Conservation (phyloP, 768 basidiomycete genomes). For the Mycena venus region DNA sequence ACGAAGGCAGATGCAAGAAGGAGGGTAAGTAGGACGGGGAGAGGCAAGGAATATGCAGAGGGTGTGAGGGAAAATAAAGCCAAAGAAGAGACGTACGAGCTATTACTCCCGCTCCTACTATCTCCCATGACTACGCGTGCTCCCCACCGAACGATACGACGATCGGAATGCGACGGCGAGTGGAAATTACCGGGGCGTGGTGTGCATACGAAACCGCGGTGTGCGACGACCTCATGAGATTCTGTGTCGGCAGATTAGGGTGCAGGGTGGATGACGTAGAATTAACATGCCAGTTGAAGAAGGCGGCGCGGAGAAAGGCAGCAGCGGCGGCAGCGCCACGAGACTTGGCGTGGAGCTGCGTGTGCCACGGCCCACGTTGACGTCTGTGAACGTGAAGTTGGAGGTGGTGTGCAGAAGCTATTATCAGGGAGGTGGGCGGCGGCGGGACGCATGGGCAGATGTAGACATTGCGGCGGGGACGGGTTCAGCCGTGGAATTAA, state of each 20-base stretch:
- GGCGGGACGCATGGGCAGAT: background rate
- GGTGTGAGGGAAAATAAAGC: too few species aligned
- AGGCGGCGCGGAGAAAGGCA: background rate
- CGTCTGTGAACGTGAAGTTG: background rate
- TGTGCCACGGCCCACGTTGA: background rate
- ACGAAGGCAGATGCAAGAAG: background rate
- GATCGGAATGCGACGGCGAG: background rate
- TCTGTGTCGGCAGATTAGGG: background rate
- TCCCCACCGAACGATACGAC: background rate
- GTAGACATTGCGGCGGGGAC: background rate
- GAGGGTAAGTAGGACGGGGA: background rate
- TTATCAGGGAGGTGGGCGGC: background rate
- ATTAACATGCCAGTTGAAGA: background rate
- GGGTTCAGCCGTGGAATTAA: background rate
- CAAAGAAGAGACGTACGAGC: background rate
- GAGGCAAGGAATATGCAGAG: too few species aligned
- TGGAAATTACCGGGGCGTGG: background rate
- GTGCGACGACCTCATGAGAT: background rate
- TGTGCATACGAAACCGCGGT: background rate
- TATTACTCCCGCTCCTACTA: background rate
- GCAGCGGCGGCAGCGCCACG: background rate
- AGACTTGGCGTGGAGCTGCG: background rate
- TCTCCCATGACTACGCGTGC: too few species aligned
- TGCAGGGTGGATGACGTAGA: background rate
- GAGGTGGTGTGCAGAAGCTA: conserved; percentile 3